Base-by-base conservation (phyloP, 805 yeast species). In the Lipomyces starkeyi region DNA sequence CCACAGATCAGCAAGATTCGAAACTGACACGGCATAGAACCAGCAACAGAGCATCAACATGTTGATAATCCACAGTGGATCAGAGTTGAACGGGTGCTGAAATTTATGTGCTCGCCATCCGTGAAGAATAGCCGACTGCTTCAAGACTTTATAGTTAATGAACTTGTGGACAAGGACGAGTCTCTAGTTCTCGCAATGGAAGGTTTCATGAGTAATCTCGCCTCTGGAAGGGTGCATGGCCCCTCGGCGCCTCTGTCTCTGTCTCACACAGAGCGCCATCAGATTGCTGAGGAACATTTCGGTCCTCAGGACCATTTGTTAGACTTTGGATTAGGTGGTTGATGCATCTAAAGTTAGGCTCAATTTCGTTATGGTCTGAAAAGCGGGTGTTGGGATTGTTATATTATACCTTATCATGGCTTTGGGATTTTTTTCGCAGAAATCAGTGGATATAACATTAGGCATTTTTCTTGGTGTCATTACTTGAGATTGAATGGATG, bases 61-160 rank as follows among this genome's bases (percentile, higher is more conserved):
- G 29, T 53, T 53, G 27, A 53, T 25, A 27, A 56, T 34, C 27
- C 59, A 13, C 37, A 5, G 5, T 56, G 59, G 59, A n/a, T 32
- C 22, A 17, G 59, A 9, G 59, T 56, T 9, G 34, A 34, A 5
- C 20, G 17, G 22, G 27, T 56, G 37, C 59, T 56, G 17, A 34
- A 56, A 5, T 56, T 56, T 22, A n/a, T 56, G 20, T n/a, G 59
- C 22, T 56, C 59, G n/a, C 40, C 59, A 11, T 29, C 59, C 3
- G 34, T 56, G 17, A 56, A 34, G 27, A 56, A 56, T 22, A 56
- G 34, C n/a, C 59, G 59, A 13, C 34, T 34, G 22, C 27, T 56
- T 8, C 59, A 56, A 32, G 59, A 56, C 34, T 25, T 56, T 56
- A 22, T 56, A 5, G 59, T 56, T 40, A 34, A 27, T n/a, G 20